Conservation (phyloP, 805 yeast species). For the Pichia rugopelliculosa region DNA sequence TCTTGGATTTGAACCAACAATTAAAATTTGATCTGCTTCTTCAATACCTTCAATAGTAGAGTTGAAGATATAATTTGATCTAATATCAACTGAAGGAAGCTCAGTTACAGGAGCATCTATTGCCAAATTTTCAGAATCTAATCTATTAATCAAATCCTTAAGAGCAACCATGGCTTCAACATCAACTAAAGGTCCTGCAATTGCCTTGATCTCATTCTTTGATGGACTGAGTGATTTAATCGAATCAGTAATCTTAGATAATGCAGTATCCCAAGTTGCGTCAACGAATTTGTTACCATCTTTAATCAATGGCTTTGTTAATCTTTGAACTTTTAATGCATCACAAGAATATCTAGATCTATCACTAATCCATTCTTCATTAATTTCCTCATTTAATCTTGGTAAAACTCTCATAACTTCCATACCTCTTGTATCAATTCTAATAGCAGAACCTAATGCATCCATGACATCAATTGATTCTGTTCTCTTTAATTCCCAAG, state of each 20-base stretch:
- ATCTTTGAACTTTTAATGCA: constrained; percentile 78
- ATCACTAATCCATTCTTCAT: constrained; percentile 89
- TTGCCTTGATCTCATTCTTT: constrained; percentile 69
- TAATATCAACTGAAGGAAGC: constrained; percentile 62
- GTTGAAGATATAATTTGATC: constrained; percentile 76
- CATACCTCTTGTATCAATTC: constrained; percentile 82
- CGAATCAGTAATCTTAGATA: constrained; percentile 60
- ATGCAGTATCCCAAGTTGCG: constrained; percentile 85
- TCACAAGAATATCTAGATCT: constrained; percentile 81
- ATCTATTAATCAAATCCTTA: constrained; percentile 67
- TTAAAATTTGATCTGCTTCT: constrained; percentile 72
- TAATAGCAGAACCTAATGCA: constrained; percentile 72
- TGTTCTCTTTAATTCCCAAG: constrained; percentile 88
- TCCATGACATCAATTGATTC: constrained; percentile 81
- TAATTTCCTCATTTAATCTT: constrained; percentile 75
- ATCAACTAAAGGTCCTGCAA: constrained; percentile 76
- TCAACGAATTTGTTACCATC: constrained; percentile 60
- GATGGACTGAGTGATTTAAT: constrained; percentile 47
- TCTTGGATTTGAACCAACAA: constrained; percentile 83
- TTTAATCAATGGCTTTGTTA: constrained; percentile 73
- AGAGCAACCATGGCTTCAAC: constrained; percentile 77
- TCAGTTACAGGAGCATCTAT: constrained; percentile 58
- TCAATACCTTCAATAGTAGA: constrained; percentile 73
- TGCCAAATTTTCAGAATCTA: constrained; percentile 76
- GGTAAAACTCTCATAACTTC: constrained; percentile 86